Base-by-base conservation (phyloP, 1,284 basidiomycete species). In the Microbotryum lychnidis-dioicae region DNA sequence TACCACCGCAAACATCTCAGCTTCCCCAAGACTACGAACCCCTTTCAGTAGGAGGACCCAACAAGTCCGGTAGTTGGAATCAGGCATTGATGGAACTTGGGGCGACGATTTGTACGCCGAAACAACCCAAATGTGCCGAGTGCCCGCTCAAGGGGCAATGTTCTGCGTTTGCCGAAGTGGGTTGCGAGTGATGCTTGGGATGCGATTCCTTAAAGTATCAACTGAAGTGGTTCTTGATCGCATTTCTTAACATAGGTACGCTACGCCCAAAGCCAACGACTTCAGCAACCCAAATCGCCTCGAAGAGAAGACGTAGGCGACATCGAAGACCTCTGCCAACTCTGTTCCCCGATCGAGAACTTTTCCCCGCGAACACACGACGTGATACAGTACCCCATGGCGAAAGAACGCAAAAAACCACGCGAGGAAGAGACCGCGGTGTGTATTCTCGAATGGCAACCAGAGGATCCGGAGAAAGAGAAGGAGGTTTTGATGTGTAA, bases 31-130 rank as follows among this genome's bases (percentile, higher is more conserved):
- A 23, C 8, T 50, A 42, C 2, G 5, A 44, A 31, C 31, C 48
- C 18, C 37, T 52, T 6, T 37, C 21, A 1, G 55, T 56, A 1
- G 62, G 64, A 6, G 64, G 62, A 27, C 45, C 20, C 45, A 68
- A 68, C 54, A 57, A 54, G 45, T 63, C 65, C 0, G 67, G 67
- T 20, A 48, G 60, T 9, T 64, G 60, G 60, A 68, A 67, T 25
- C 69, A 71, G 60, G 70, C 65, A 2, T 31, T 72, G 50, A 71
- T 72, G 70, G 71, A 72, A 51, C 82, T 96, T 4, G 91, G 91
- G 49, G 88, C 88, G 71, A 93, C 90, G 2, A 81, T 96, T 3
- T 97, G 92, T 77, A 90, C 86, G 74, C 86, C 89, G 33, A 83
- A 83, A 60, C 82, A 86, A 57, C 91, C 92, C 6, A 76, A 78